phyloP scores from a whole-genome alignment of 2,329 filamentous ascomycete species.

The Hypoxylon sp. region DNA sequence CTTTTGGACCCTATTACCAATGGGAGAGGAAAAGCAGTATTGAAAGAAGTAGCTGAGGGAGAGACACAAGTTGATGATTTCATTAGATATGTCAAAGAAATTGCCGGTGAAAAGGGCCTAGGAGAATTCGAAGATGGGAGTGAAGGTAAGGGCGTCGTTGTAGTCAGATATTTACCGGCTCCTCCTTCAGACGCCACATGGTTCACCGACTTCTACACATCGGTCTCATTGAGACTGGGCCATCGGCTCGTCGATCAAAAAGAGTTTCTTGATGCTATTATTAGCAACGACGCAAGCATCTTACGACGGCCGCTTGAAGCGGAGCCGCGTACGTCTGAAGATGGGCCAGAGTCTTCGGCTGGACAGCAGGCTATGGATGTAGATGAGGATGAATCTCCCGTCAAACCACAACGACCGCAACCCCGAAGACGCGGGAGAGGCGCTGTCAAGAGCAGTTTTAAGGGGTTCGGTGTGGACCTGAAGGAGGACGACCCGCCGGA shows the following conservation, averaged over 20 bases:
- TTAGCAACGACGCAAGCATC: slow-evolving; percentile 79
- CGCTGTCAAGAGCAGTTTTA: slow-evolving; percentile 71
- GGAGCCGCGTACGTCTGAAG: slow-evolving; percentile 48
- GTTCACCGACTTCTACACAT: slow-evolving; percentile 75
- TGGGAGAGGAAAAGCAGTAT: slow-evolving; percentile 84
- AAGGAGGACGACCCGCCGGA: slow-evolving; percentile 53
- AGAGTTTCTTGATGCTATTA: slow-evolving; percentile 90
- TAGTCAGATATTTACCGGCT: slow-evolving; percentile 77
- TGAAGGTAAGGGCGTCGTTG: slow-evolving; percentile 77
- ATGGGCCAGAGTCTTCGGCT: slow-evolving; percentile 28
- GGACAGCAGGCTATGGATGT: slow-evolving; percentile 45
- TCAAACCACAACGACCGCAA: slow-evolving; percentile 34
- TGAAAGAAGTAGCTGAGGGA: slow-evolving; percentile 70
- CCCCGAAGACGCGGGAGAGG: slow-evolving; percentile 54
- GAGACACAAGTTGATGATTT: slow-evolving; percentile 80
- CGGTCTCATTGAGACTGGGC: slow-evolving; percentile 77
- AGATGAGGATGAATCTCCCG: slow-evolving; percentile 37
- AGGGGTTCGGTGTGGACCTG: slow-evolving; percentile 71
- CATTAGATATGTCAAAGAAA: slow-evolving; percentile 78
- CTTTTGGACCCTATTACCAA: slow-evolving; percentile 79
- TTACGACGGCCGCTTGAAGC: slow-evolving; percentile 74
- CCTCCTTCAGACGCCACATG: slow-evolving; percentile 69
- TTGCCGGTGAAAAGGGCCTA: slow-evolving; percentile 79
- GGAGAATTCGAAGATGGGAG: slow-evolving; percentile 73
- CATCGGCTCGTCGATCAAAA: slow-evolving; percentile 89